Conservation (phyloP, 345 rosid species). For the Arabidopsis arenosa region DNA sequence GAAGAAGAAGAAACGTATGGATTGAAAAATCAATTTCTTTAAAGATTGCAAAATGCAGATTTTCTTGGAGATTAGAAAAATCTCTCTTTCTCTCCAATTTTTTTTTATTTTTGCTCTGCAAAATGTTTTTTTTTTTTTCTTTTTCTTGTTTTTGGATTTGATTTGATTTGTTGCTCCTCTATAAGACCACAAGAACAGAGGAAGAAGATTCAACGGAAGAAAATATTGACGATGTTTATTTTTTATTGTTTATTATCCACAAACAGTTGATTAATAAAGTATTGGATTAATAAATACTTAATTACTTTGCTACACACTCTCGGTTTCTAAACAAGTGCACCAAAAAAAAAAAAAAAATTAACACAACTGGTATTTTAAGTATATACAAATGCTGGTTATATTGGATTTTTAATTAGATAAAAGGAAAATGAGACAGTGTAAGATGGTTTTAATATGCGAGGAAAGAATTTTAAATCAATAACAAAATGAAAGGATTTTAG, state of each 20-base stretch:
- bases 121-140: not conserved
- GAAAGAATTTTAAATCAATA: not conserved
- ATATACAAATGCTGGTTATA: not conserved
- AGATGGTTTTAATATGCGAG: not conserved
- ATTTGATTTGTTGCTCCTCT: not conserved
- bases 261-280: not conserved
- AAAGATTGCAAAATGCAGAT: conserved; percentile 1
- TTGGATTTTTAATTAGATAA: not conserved
- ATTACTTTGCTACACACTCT: conserved; percentile 7
- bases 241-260: not conserved
- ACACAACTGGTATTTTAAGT: too few relatives aligned
- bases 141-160: conserved; percentile 21
- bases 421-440: not conserved
- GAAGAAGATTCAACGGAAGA: conserved; percentile 46
- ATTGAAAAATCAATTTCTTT: not conserved
- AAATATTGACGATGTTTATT: conserved; percentile 5
- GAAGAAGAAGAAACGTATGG: not conserved
- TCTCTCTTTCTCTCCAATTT: too few relatives aligned
- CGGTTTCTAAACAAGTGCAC: not conserved
- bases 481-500: not conserved
- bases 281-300: not conserved
- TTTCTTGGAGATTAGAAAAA: conserved; percentile 9
- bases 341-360: too few relatives aligned
- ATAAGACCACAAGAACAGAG: not conserved
- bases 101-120: not conserved